Conservation (phyloP, 306 rosid genomes). For the Senna siamea region DNA sequence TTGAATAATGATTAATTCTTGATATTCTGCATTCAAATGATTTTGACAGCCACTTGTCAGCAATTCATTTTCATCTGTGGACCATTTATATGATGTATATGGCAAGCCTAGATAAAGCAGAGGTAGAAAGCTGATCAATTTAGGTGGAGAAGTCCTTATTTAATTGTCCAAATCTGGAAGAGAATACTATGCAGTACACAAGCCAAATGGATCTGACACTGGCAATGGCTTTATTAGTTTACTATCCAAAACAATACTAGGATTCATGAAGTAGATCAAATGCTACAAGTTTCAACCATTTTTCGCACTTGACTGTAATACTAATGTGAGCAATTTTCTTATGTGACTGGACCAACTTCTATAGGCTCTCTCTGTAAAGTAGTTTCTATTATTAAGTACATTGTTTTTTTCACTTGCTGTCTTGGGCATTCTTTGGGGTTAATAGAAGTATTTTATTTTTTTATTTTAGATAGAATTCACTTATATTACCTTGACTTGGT, state of each 20-base stretch:
- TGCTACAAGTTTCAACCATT: conserved; percentile 20
- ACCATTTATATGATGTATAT: conserved; percentile 89
- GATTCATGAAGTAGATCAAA: conserved; percentile 11
- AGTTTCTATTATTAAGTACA: conserved; percentile 10
- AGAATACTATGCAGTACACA: conserved; percentile 16
- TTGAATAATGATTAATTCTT: conserved; percentile 32
- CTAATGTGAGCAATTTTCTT: background rate
- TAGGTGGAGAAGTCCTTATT: conserved; percentile 16
- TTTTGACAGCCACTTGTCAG: conserved; percentile 85
- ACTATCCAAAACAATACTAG: conserved; percentile 6
- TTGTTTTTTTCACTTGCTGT: background rate
- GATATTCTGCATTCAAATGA: conserved; percentile 33
- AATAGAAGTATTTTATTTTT: background rate
- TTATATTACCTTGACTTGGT: no score
- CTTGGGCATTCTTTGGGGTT: background rate
- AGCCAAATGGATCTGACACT: conserved; percentile 4
- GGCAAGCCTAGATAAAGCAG: conserved; percentile 83
- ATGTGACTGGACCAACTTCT: background rate
- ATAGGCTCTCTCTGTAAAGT: conserved; percentile 19
- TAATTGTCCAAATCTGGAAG: conserved; percentile 23
- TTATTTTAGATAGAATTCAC: background rate
- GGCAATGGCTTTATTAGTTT: conserved; percentile 32
- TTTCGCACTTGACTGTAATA: background rate
- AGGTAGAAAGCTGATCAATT: conserved; percentile 41
- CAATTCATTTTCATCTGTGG: conserved; percentile 96